Evolutionary conservation across 106 monocot species (phyloP), one percentile per base, ranked within the genome.

Genomic region (Apostasia shenzhenica): DNA sequence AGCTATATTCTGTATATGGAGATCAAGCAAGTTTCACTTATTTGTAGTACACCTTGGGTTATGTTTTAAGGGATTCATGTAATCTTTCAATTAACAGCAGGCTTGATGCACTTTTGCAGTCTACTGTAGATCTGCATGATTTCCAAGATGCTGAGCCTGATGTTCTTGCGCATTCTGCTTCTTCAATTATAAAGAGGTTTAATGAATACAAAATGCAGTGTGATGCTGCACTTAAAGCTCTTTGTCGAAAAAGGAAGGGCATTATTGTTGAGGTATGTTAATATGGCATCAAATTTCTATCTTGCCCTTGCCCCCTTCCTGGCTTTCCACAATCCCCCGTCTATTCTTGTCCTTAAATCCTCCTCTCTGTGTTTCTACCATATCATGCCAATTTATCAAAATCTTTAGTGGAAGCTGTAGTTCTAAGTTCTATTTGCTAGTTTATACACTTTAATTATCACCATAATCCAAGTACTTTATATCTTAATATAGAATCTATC

Each of bases 121-220:
- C 76, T n/a, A 68, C 57, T 56, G 78, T 88, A 38, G 58, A 66
- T 79, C 69, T 79, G 39, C 76, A 88, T 77, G 85, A 83, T 65
- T 93, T 93, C 72, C 83, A 86, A 70, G 88, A 93, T 79, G 86
- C 85, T 48, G 92, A 93, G 37, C 83, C 88, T 54, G 92, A 93
- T 78, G 54, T 79, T 72, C 85, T 93, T 81, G 85, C 79, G 45
- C 70, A 78, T 71, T 89, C 82, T 79, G 76, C 83, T 55, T 73
- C 77, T 64, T 61, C 76, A 67, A 83, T 93, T 59, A 83, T 93
- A 64, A 57, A 93, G 55, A 85, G 77, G 57, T 73, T 93, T 37
- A 79, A 67, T 75, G 81, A 77, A 61, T 70, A 74, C 53, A 82
- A 78, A 44, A 71, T 58, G 42, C 67, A 74, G 13, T 76, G 70